phyloP scores from a whole-genome alignment of 495 filamentous ascomycete species.

The Chaetomium cochliodes region DNA sequence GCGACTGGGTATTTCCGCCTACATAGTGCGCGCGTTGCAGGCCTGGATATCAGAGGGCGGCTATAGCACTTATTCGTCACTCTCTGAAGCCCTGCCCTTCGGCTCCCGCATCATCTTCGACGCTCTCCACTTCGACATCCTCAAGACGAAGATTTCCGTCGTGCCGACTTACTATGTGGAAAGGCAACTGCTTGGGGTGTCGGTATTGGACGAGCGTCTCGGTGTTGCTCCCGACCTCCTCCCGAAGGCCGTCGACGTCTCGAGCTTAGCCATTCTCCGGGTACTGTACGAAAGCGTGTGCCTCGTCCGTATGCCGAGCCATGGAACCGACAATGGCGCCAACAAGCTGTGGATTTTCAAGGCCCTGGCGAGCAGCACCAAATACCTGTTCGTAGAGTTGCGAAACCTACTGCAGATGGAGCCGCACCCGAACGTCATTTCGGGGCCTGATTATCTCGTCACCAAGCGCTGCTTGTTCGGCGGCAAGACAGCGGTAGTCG shows the following conservation, averaged over 20 bases:
- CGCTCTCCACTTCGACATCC: constrained; percentile 41
- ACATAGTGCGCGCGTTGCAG: constrained; percentile 48
- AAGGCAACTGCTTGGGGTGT: constrained; percentile 38
- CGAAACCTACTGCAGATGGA: constrained; percentile 45
- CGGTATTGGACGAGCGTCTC: constrained; percentile 33
- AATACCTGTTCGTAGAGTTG: constrained; percentile 50
- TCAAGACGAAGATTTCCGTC: constrained; percentile 39
- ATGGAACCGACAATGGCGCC: not conserved
- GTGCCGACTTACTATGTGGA: constrained; percentile 46
- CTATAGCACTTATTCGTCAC: constrained; percentile 2
- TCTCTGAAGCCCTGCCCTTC: constrained; percentile 42
- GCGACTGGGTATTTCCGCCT: constrained; percentile 43
- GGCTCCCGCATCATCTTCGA: constrained; percentile 50
- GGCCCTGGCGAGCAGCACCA: constrained; percentile 48
- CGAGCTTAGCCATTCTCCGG: constrained; percentile 39
- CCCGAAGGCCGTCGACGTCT: constrained; percentile 43
- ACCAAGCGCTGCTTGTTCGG: constrained; percentile 49
- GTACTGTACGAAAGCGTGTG: constrained; percentile 50
- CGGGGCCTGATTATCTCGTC: constrained; percentile 44
- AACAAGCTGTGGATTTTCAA: constrained; percentile 47
- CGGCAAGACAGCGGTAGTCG: constrained; percentile 45
- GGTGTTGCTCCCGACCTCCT: constrained; percentile 31
- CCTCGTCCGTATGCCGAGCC: constrained; percentile 38
- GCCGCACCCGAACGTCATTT: constrained; percentile 45
- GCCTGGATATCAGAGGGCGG: constrained; percentile 36